phyloP scores from a whole-genome alignment of 2,329 filamentous ascomycete species.

The Cladosporium sp. region DNA sequence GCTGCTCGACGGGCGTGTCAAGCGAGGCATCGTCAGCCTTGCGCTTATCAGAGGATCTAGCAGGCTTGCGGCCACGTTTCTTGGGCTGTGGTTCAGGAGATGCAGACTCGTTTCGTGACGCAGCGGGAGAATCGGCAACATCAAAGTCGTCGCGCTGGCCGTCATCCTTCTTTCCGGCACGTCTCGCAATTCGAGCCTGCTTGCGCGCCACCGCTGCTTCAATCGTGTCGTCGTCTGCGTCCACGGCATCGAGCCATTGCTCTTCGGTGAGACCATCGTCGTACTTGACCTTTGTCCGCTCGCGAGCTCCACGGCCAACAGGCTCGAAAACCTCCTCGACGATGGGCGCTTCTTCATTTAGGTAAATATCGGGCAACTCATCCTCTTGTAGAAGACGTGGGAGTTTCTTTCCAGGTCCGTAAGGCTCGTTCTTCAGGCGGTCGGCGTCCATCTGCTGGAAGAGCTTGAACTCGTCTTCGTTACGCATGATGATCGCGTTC shows the following conservation, averaged over 20 bases:
- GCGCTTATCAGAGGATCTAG: slow-evolving; percentile 71
- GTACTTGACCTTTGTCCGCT: slow-evolving; percentile 91
- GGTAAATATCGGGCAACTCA: slow-evolving; percentile 91
- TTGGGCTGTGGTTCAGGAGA: slow-evolving; percentile 68
- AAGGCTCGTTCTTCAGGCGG: slow-evolving; percentile 63
- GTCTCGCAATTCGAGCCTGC: slow-evolving; percentile 77
- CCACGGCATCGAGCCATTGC: slow-evolving; percentile 97
- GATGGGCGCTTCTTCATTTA: slow-evolving; percentile 80
- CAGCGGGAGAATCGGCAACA: slow-evolving; percentile 70
- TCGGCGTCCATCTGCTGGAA: slow-evolving; percentile 87
- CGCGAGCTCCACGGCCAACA: slow-evolving; percentile 88
- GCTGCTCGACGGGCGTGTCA: slow-evolving; percentile 71
- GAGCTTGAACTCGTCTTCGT: slow-evolving; percentile 70
- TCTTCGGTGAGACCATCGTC: slow-evolving; percentile 98
- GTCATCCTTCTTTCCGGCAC: slow-evolving; percentile 73
- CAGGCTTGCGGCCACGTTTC: slow-evolving; percentile 77
- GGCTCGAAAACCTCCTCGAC: slow-evolving; percentile 67
- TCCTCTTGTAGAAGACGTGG: slow-evolving; percentile 83
- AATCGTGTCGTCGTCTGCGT: slow-evolving; percentile 91
- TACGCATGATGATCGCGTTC: slow-evolving; percentile 90
- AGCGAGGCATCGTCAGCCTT: slow-evolving; percentile 71
- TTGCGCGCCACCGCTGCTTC: slow-evolving; percentile 92
- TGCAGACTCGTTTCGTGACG: slow-evolving; percentile 82
- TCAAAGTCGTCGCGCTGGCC: slow-evolving; percentile 47
- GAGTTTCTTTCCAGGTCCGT: slow-evolving; percentile 69